These are phyloP conservation scores for Rhynchosporium agropyri DNA, from an alignment of 2,329 filamentous ascomycete species.

Conservation along the genomic window DNA sequence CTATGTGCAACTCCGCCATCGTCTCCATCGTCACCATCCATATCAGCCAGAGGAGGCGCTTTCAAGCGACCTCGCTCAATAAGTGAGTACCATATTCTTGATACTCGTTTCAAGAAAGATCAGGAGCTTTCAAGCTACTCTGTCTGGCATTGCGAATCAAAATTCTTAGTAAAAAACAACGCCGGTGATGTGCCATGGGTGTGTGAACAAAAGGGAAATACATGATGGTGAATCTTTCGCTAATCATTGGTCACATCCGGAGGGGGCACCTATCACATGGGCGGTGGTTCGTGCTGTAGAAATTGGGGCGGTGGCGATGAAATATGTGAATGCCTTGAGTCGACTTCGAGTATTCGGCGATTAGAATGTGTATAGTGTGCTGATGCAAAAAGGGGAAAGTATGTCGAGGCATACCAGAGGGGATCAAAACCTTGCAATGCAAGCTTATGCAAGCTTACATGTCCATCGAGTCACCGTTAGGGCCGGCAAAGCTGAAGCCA, in stretches of 20 bases:
- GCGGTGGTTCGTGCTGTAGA: constrained; percentile 26
- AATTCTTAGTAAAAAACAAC: constrained; percentile 35
- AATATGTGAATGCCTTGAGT: constrained; percentile 21
- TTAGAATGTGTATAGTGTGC: constrained; percentile 36
- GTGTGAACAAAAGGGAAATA: constrained; percentile 40
- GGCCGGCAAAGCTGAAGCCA: constrained; percentile 93
- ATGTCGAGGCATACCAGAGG: constrained; percentile 27
- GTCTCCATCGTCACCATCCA: constrained; percentile 17
- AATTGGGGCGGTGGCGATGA: constrained; percentile 16
- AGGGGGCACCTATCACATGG: constrained; percentile 31
- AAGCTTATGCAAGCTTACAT: constrained; percentile 59
- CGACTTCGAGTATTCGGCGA: constrained; percentile 30
- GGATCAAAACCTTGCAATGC: constrained; percentile 24
- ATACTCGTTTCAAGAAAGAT: constrained; percentile 25
- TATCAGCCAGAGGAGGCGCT: constrained; percentile 38
- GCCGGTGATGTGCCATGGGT: constrained; percentile 40
- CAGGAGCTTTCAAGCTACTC: constrained; percentile 45
- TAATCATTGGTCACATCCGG: constrained; percentile 42
- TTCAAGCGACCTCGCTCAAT: constrained; percentile 42
- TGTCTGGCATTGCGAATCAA: constrained; percentile 32
- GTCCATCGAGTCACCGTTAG: constrained; percentile 73
- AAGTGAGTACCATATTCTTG: constrained; percentile 25
- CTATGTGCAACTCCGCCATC: constrained; percentile 16
- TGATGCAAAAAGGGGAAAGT: constrained; percentile 24
- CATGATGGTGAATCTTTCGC: constrained; percentile 46